phyloP scores from a whole-genome alignment of 257 asterid species.

The Scutellaria galericulata region DNA sequence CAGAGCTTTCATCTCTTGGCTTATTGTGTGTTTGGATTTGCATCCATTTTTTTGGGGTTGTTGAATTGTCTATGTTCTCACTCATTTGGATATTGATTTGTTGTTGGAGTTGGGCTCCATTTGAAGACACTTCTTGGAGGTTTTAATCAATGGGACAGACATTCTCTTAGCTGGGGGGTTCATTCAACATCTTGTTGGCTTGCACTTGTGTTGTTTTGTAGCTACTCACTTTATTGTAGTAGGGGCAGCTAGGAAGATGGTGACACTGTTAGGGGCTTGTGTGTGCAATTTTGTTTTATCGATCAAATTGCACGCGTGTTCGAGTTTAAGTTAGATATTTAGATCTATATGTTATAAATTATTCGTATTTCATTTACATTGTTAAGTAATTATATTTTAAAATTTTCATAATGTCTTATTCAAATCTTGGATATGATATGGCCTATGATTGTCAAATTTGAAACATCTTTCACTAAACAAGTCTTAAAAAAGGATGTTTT shows the following conservation, averaged over 20 bases:
- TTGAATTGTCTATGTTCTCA: constrained; percentile 31
- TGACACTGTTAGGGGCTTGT: constrained; percentile 28
- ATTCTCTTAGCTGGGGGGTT: constrained; percentile 63
- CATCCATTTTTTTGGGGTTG: constrained; percentile 28
- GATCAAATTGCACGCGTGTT: neutral
- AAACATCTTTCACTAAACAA: too few species aligned
- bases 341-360: neutral
- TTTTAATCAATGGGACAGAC: constrained; percentile 52
- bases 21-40: constrained; percentile 52
- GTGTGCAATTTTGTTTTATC: constrained; percentile 14
- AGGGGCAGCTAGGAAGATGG: constrained; percentile 34
- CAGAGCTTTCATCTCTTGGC: constrained; percentile 40
- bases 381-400: too few species aligned
- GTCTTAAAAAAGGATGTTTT: neutral
- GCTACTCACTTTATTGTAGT: constrained; percentile 8
- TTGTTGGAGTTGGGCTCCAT: constrained; percentile 60
- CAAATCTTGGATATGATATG: too few species aligned
- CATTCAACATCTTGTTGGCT: constrained; percentile 52
- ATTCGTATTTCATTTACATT: neutral
- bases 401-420: too few species aligned
- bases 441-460: too few species aligned
- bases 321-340: too few species aligned
- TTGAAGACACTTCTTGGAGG: constrained; percentile 46
- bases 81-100: constrained; percentile 43
- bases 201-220: constrained; percentile 18